Base-by-base conservation (phyloP, 768 basidiomycete species). In the Suillus ampliporus region DNA sequence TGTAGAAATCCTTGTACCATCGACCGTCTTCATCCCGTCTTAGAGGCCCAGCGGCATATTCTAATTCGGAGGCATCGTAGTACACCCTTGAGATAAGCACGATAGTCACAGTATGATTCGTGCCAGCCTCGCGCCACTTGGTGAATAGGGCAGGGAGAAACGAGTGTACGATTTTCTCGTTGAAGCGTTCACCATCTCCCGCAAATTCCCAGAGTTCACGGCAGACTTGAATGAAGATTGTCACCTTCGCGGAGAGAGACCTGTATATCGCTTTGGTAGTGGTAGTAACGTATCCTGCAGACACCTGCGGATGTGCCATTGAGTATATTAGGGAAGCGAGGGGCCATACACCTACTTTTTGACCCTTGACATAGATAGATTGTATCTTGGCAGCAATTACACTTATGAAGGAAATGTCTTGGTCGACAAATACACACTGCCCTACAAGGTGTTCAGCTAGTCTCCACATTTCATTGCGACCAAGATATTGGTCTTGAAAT, bases 131-230 rank as follows among this genome's bases (percentile, higher is more conserved):
- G 50, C 84, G 81, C 95, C 95, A 99, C 65, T 88, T 90, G 13
- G 84, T 75, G 69, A 98, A 95, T 4, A 99, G 84, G 15, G 91
- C 85, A 1, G 97, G 95, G 9, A 99, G 86, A 79, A 98, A 98
- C 4, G 95, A 94, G 72, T 98, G 95, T 3, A 97, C 91, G n/a
- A 97, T 92, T 78, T 99, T 99, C 74, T 99, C 97, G 72, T 94
- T 91, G 76, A 91, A 95, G 6, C 96, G 87, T 74, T 97, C 95
- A 26, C 97, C 97, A 64, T 99, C 97, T 40, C 93, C 95, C 26
- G 95, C 86, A 71, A 99, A 99, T 69, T 97, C 93, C 94, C 94
- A 99, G 60, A 97, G 86, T 72, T 99, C 97, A 53, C 89, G 87
- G 73, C 95, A 97, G 17, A 99, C 91, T 81, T 98, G 96, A 53